These are phyloP conservation scores for Calonectria pteridis DNA, from an alignment of 2,329 filamentous ascomycete species.

Conservation along the genomic window DNA sequence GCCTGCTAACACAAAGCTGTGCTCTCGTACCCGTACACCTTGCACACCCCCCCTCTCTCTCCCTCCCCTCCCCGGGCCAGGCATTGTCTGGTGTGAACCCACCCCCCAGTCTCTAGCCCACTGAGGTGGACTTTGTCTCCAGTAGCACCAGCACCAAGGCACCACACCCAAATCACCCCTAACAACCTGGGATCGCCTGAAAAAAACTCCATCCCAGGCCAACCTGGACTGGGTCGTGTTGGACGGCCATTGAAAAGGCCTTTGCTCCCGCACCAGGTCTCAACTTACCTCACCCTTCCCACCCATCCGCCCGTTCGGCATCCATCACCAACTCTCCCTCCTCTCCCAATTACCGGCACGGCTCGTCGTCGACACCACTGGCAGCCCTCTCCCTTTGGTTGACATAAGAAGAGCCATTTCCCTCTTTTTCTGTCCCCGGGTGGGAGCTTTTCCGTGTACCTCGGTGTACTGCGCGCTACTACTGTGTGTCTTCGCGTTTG, in stretches of 20 bases:
- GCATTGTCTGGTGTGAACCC: slow-evolving; percentile 5
- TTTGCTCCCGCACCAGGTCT: slow-evolving; percentile 51
- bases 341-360: slow-evolving; percentile 23
- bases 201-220: slow-evolving; percentile 44
- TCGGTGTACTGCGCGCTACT: slow-evolving; percentile 18
- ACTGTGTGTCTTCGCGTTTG: slow-evolving; percentile 27
- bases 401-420: slow-evolving; percentile 33
- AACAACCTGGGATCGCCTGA: slow-evolving; percentile 49
- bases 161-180: slow-evolving; percentile 50
- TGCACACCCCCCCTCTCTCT: neutral
- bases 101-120: slow-evolving; percentile 17
- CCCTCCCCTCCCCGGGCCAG: neutral
- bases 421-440: slow-evolving; percentile 27
- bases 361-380: slow-evolving; percentile 18
- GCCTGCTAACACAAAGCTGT: slow-evolving; percentile 6
- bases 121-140: slow-evolving; percentile 14
- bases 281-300: slow-evolving; percentile 44
- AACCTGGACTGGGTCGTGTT: slow-evolving; percentile 40
- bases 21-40: slow-evolving; percentile 2
- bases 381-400: slow-evolving; percentile 17
- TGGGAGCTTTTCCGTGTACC: slow-evolving; percentile 20
- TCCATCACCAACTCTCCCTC: slow-evolving; percentile 12
- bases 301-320: slow-evolving; percentile 47
- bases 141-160: slow-evolving; percentile 29
- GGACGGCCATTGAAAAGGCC: slow-evolving; percentile 56